These are phyloP conservation scores for Ceratobasidium sp. DNA, from an alignment of 1,284 basidiomycete species.

Conservation along the genomic window DNA sequence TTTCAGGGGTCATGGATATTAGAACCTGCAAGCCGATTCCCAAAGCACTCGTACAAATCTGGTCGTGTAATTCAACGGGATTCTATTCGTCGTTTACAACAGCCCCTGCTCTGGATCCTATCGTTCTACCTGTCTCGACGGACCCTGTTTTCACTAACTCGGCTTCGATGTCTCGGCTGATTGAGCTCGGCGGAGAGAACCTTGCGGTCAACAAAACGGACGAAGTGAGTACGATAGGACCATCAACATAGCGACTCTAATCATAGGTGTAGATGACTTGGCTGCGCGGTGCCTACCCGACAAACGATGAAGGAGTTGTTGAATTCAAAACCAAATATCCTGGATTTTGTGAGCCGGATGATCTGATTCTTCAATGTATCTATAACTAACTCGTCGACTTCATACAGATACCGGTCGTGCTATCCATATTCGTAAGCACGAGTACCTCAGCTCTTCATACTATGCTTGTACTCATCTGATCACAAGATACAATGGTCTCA, in stretches of 20 bases:
- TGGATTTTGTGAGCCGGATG: conserved; percentile 61
- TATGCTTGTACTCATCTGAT: not conserved
- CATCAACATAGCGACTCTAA: not conserved
- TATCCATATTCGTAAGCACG: not conserved
- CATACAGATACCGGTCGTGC: conserved; percentile 57
- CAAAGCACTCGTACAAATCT: too few species aligned
- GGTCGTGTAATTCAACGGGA: too few species aligned
- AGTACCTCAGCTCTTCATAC: not conserved
- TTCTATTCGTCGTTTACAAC: too few species aligned
- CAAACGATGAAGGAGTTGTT: conserved; percentile 74
- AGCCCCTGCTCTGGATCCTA: too few species aligned
- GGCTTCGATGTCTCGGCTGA: too few species aligned
- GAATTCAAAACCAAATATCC: conserved; percentile 81
- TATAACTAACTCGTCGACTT: conserved; percentile 58
- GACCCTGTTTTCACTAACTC: too few species aligned
- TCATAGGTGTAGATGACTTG: conserved; percentile 59
- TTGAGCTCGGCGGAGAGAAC: too few species aligned
- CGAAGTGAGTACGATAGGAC: too few species aligned
- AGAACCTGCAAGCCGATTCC: too few species aligned
- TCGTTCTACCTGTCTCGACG: too few species aligned
- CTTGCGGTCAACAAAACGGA: not conserved
- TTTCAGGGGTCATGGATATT: too few species aligned
- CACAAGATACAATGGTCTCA: conserved; percentile 53
- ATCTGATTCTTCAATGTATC: conserved; percentile 48
- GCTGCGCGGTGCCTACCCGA: conserved; percentile 76